A percentile compares a stretch with the other conserved stretches of the same genome.
These are phyloP conservation scores for Botryotinia calthae DNA, from an alignment of 2,329 filamentous ascomycete genomes.

Conservation along the genomic window DNA sequence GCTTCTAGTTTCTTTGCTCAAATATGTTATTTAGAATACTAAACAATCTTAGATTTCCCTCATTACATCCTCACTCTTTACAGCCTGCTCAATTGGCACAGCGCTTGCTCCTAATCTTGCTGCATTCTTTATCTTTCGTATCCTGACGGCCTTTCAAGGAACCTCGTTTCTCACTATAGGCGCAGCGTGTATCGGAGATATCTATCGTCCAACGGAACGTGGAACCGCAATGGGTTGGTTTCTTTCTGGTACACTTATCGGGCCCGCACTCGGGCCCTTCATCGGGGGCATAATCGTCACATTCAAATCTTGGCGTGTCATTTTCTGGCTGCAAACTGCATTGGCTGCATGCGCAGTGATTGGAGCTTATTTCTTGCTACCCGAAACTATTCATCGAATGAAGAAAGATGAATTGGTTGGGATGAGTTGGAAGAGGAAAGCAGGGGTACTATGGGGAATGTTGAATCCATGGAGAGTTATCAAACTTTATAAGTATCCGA, in stretches of 20 bases:
- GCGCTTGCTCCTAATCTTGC: conserved; percentile 69
- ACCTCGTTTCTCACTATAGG: conserved; percentile 73
- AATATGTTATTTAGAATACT: conserved; percentile 13
- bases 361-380: conserved; percentile 63
- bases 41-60: conserved; percentile 50
- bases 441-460: conserved; percentile 56
- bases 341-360: conserved; percentile 59
- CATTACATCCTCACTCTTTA: conserved; percentile 60
- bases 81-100: conserved; percentile 67
- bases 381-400: conserved; percentile 69
- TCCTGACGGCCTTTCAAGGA: conserved; percentile 72
- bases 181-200: conserved; percentile 65
- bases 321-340: conserved; percentile 75
- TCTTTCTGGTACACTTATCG: conserved; percentile 66
- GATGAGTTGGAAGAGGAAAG: conserved; percentile 49
- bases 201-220: conserved; percentile 64
- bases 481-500: conserved; percentile 64
- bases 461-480: conserved; percentile 65
- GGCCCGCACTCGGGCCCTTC: conserved; percentile 68
- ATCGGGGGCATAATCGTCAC: conserved; percentile 76
- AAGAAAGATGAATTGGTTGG: conserved; percentile 60
- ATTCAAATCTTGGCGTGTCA: conserved; percentile 67
- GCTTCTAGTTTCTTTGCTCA: conserved; percentile 27
- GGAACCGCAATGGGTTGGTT: conserved; percentile 75
- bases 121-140: conserved; percentile 70